These are phyloP conservation scores for Arachis stenosperma DNA, from an alignment of 306 rosid species.

Conservation along the genomic window DNA sequence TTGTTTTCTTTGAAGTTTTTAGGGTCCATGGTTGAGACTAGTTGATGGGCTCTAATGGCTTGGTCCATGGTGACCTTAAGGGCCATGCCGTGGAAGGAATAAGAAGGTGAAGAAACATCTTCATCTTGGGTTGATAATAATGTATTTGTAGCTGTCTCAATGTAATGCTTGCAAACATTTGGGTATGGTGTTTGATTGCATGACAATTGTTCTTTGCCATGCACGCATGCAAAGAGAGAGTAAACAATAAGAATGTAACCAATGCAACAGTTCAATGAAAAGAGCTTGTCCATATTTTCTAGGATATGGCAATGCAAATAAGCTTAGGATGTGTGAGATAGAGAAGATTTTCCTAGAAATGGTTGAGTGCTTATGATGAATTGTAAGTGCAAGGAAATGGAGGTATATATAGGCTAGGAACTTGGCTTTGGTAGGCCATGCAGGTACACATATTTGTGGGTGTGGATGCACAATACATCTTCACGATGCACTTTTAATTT, in stretches of 20 bases:
- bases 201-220: slow-evolving; percentile 40
- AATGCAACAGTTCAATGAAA: slow-evolving; percentile 36
- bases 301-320: background rate
- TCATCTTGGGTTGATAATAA: slow-evolving; percentile 40
- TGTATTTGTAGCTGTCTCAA: slow-evolving; percentile 13
- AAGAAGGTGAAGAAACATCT: background rate
- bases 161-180: slow-evolving; percentile 57
- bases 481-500: background rate
- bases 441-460: slow-evolving; percentile 26
- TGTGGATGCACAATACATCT: background rate
- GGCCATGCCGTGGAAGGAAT: slow-evolving; percentile 51
- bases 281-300: slow-evolving; percentile 43
- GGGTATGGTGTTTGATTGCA: slow-evolving; percentile 86
- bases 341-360: slow-evolving; percentile 25
- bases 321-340: background rate
- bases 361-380: slow-evolving; percentile 29
- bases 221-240: slow-evolving; percentile 38
- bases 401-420: slow-evolving; percentile 49
- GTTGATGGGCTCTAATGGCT: slow-evolving; percentile 62
- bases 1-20: slow-evolving; percentile 45
- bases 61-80: slow-evolving; percentile 64
- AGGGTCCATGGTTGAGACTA: slow-evolving; percentile 53
- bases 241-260: slow-evolving; percentile 32
- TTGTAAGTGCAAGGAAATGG: slow-evolving; percentile 21
- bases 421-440: slow-evolving; percentile 40